Conservation (phyloP, 2,329 filamentous ascomycete species). For the Fusarium dimerum region DNA sequence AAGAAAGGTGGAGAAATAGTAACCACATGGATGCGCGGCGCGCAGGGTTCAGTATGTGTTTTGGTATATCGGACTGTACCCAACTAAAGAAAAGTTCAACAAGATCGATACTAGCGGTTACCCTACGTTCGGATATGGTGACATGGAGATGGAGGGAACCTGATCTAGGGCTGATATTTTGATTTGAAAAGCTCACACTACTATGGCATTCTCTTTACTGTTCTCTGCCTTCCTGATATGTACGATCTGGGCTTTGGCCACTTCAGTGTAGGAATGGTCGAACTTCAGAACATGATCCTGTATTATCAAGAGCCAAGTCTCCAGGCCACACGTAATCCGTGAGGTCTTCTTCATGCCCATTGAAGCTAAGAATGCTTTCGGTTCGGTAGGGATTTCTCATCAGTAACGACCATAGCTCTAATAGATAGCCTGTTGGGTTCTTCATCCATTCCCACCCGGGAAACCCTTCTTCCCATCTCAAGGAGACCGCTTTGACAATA, state of each 20-base stretch:
- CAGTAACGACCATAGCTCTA: constrained; percentile 13
- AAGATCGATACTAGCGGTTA: neutral
- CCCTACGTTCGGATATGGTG: neutral
- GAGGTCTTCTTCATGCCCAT: constrained; percentile 7
- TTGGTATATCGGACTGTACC: neutral
- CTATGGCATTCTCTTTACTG: neutral
- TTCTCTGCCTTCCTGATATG: neutral
- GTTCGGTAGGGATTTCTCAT: neutral
- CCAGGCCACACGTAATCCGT: constrained; percentile 5
- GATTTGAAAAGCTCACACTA: neutral
- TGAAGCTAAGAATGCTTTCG: neutral
- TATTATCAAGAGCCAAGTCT: neutral
- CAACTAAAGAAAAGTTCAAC: neutral
- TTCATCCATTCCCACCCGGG: constrained; percentile 2
- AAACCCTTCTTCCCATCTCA: neutral
- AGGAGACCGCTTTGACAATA: neutral
- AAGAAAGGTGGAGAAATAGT: no score
- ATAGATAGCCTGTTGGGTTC: constrained; percentile 6
- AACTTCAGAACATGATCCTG: neutral
- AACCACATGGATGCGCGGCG: no score
- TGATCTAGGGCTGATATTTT: neutral
- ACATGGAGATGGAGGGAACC: constrained; percentile 1
- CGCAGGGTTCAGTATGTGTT: neutral
- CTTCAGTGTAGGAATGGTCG: neutral
- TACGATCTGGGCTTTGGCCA: neutral